Evolutionary conservation across 306 rosid genomes (phyloP).

Genomic region (Cicer yamashitae): DNA sequence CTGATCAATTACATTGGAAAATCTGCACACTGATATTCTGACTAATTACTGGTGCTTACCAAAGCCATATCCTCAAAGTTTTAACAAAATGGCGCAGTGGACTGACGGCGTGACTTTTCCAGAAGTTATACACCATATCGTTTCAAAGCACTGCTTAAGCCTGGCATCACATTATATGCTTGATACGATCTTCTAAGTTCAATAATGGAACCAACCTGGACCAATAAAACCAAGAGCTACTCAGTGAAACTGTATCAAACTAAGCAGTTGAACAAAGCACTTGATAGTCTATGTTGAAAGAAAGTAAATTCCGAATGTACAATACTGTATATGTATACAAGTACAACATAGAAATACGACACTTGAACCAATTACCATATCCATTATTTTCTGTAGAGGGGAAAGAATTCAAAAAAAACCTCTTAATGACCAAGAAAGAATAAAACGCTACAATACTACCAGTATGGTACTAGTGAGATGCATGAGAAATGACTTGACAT

Average conservation of each 20-base stretch:
- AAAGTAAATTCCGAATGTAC: conserved; percentile 12
- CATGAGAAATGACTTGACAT: conserved; percentile 27
- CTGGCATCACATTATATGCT: conserved; percentile 97
- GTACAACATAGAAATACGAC: not conserved
- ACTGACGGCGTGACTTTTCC: conserved; percentile 36
- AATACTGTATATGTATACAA: not conserved
- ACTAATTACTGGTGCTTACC: conserved; percentile 38
- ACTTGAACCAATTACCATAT: conserved; percentile 9
- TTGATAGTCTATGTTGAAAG: conserved; percentile 17
- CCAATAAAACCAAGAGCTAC: conserved; percentile 48
- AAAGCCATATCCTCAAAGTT: conserved; percentile 28
- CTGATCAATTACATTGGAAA: conserved; percentile 23
- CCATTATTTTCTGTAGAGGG: conserved; percentile 27
- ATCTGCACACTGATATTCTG: conserved; percentile 1
- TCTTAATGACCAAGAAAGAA: conserved; percentile 26
- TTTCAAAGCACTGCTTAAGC: conserved; percentile 87
- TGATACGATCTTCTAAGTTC: conserved; percentile 98
- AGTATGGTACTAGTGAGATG: not conserved
- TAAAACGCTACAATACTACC: not conserved
- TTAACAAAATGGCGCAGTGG: not conserved
- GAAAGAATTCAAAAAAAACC: conserved; percentile 9
- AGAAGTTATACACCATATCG: conserved; percentile 83
- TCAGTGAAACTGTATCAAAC: conserved; percentile 37
- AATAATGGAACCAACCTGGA: conserved; percentile 95
- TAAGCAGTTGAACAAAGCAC: conserved; percentile 37